A percentile compares a stretch with the other conserved stretches of the same genome.
Evolutionary conservation across 1,284 basidiomycete genomes (phyloP).

Genomic region (Leccinum proximum): DNA sequence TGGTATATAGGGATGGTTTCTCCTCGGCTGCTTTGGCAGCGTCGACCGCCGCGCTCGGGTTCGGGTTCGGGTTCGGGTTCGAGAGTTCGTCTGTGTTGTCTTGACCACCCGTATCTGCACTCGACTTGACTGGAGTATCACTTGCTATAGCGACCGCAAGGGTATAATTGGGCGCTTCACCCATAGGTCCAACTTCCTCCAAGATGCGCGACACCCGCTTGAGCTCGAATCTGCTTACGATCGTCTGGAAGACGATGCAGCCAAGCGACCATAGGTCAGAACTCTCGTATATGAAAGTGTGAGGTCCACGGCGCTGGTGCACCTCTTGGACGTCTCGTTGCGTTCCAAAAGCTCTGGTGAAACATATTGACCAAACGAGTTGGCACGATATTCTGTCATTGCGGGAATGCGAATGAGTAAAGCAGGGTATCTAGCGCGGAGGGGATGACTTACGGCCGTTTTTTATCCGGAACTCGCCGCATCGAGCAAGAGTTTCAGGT

Average conservation of each 20-base stretch:
- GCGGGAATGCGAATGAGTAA: conserved; percentile 10
- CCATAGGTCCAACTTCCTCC: conserved; percentile 34
- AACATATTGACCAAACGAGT: conserved; percentile 95
- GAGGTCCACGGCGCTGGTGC: conserved; percentile 4
- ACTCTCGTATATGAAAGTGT: conserved; percentile 36
- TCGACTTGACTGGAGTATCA: neutral
- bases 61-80: neutral
- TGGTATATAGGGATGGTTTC: neutral
- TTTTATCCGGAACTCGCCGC: conserved; percentile 76
- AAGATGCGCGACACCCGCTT: conserved; percentile 22
- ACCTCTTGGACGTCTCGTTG: conserved; percentile 74
- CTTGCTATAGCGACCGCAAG: conserved; percentile 9
- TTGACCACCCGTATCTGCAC: neutral
- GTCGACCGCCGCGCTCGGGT: conserved; percentile 2
- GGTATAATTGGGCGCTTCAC: conserved; percentile 33
- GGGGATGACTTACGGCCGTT: conserved; percentile 39
- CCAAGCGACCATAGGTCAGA: conserved; percentile 98
- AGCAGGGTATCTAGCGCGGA: neutral
- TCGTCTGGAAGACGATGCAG: conserved; percentile 96
- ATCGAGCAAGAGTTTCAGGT: conserved; percentile 89
- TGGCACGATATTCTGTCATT: conserved; percentile 47
- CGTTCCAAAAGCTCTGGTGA: conserved; percentile 88
- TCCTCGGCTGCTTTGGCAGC: conserved; percentile 13
- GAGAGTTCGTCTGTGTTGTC: neutral
- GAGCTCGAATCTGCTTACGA: conserved; percentile 77